Evolutionary conservation across 1,284 basidiomycete genomes (phyloP).

Genomic region (Cryptococcus floricola): DNA sequence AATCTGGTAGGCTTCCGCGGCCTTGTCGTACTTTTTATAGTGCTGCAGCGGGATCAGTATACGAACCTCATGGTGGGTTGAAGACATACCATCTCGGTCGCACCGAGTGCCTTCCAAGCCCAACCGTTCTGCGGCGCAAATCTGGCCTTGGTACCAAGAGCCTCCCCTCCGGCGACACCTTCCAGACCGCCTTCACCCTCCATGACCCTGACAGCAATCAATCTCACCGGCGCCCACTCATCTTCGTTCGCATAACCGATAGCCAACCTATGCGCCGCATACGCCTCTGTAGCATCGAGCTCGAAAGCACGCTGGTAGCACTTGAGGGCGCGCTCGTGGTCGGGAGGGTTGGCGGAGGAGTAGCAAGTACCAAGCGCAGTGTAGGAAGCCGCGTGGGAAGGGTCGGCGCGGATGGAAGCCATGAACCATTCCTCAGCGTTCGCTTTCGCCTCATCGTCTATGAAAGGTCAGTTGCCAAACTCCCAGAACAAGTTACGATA

Average conservation of each 20-base stretch:
- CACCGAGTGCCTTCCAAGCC: slow-evolving; percentile 97
- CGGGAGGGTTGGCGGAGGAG: slow-evolving; percentile 66
- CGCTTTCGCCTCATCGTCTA: slow-evolving; percentile 50
- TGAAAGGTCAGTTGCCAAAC: background rate
- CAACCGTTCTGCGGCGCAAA: slow-evolving; percentile 77
- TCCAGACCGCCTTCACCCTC: slow-evolving; percentile 82
- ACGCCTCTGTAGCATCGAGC: slow-evolving; percentile 80
- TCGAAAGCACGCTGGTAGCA: slow-evolving; percentile 99
- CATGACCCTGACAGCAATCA: slow-evolving; percentile 84
- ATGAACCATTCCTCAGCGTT: slow-evolving; percentile 80
- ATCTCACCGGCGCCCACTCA: slow-evolving; percentile 94
- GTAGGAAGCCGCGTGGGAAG: slow-evolving; percentile 83
- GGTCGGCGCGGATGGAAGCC: slow-evolving; percentile 68
- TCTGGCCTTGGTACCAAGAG: slow-evolving; percentile 51
- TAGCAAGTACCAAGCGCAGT: slow-evolving; percentile 93
- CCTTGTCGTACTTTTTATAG: slow-evolving; percentile 67
- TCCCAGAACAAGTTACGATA: background rate
- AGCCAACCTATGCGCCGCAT: slow-evolving; percentile 78
- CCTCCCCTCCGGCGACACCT: slow-evolving; percentile 56
- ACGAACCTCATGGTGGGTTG: background rate
- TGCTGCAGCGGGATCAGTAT: slow-evolving; percentile 53
- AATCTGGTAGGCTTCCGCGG: slow-evolving; percentile 83
- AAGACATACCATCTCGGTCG: slow-evolving; percentile 72
- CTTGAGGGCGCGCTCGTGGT: slow-evolving; percentile 80
- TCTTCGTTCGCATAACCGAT: slow-evolving; percentile 86